These are phyloP conservation scores for Paramecium primaurelia DNA, from an alignment of 73 alveolate species.

Conservation along the genomic window DNA sequence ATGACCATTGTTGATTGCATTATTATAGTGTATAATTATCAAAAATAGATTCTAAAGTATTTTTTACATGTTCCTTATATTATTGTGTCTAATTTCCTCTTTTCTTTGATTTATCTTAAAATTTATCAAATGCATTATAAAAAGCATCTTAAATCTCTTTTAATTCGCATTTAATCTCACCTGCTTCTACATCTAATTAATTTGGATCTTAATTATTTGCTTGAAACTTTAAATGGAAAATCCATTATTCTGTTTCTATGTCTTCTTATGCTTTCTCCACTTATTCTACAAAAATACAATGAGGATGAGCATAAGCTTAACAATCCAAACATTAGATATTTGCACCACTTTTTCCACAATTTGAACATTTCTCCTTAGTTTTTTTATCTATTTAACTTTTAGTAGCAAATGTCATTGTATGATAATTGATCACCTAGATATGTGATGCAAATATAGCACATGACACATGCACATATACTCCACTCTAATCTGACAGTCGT, in stretches of 20 bases:
- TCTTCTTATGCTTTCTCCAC: slow-evolving; percentile 28
- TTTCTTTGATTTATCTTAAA: background rate
- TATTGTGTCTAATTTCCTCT: background rate
- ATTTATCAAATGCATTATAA: background rate
- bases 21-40: background rate
- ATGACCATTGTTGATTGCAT: background rate
- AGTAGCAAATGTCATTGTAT: slow-evolving; percentile 18
- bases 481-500: slow-evolving; percentile 14
- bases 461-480: slow-evolving; percentile 36
- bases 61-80: background rate
- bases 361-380: slow-evolving; percentile 19
- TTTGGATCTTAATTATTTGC: slow-evolving; percentile 31
- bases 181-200: background rate
- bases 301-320: slow-evolving; percentile 7
- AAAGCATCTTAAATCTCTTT: background rate
- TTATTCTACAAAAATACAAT: slow-evolving; percentile 15
- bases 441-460: background rate
- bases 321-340: slow-evolving; percentile 4
- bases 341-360: slow-evolving; percentile 23
- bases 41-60: background rate
- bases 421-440: slow-evolving; percentile 13
- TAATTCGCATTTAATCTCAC: background rate
- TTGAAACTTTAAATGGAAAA: background rate
- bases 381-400: slow-evolving; percentile 2
- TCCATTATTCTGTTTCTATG: slow-evolving; percentile 41